These are phyloP conservation scores for Talaromyces adpressus DNA, from an alignment of 495 filamentous ascomycete genomes.

Conservation along the genomic window DNA sequence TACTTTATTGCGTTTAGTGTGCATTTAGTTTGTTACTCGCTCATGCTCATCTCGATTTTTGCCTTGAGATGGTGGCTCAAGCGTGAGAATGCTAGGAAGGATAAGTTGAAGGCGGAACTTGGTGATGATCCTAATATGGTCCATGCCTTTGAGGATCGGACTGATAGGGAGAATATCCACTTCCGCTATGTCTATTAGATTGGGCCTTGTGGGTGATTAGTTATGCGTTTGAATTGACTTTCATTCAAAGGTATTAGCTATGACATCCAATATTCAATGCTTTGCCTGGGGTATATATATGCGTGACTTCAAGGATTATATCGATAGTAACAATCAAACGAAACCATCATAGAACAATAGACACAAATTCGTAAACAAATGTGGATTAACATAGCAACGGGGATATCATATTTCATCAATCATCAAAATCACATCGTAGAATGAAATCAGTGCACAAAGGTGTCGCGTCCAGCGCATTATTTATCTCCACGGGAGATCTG, in stretches of 20 bases:
- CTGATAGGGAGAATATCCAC: constrained; percentile 39
- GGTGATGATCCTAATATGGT: constrained; percentile 22
- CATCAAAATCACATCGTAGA: constrained; percentile 2
- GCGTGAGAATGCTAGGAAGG: constrained; percentile 34
- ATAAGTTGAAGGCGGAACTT: constrained; percentile 15
- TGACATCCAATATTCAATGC: not conserved
- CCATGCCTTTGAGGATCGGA: constrained; percentile 42
- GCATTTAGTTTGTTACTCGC: constrained; percentile 33
- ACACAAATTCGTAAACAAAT: not conserved
- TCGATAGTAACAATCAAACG: not conserved
- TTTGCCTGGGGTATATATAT: constrained; percentile 2
- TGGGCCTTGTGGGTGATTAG: not conserved
- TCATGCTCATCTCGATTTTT: constrained; percentile 27
- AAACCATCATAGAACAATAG: not conserved
- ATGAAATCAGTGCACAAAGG: not conserved
- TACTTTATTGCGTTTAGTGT: constrained; percentile 31
- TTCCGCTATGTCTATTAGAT: constrained; percentile 42
- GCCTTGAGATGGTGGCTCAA: constrained; percentile 32
- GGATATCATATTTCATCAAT: constrained; percentile 12
- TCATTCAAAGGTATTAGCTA: not conserved
- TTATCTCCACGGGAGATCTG: constrained; percentile 72
- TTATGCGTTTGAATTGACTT: not conserved
- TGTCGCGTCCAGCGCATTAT: constrained; percentile 15
- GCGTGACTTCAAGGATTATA: not conserved
- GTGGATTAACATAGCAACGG: not conserved